These are phyloP conservation scores for Artemisia annua DNA, from an alignment of 129 eudicot species.

Conservation along the genomic window DNA sequence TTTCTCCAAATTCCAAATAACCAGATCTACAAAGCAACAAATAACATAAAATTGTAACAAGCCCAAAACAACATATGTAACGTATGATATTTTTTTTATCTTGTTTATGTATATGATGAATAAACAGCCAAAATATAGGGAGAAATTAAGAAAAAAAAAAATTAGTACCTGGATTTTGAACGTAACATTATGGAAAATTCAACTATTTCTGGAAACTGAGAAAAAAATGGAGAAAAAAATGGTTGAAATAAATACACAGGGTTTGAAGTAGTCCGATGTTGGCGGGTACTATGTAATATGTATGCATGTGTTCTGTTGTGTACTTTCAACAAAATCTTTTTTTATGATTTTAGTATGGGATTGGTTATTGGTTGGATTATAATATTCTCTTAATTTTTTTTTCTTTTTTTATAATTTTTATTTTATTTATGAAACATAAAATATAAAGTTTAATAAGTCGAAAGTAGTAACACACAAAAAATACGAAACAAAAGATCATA, in stretches of 20 bases:
- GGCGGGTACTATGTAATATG: conserved; percentile 59
- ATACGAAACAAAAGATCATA: no score
- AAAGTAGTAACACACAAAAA: no score
- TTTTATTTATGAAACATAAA: no score
- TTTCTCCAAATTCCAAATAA: conserved; percentile 47
- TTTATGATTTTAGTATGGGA: no score
- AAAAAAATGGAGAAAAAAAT: conserved; percentile 28
- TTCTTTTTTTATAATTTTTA: no score
- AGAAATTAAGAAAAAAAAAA: conserved; percentile 6
- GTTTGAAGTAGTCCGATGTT: conserved; percentile 55
- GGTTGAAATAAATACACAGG: conserved; percentile 28
- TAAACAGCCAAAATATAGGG: conserved; percentile 11
- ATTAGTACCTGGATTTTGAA: conserved; percentile 68
- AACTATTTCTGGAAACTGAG: conserved; percentile 47
- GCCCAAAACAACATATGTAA: conserved; percentile 12
- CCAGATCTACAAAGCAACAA: conserved; percentile 52
- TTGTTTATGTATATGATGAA: background rate
- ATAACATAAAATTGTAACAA: conserved; percentile 1
- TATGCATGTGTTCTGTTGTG: no score
- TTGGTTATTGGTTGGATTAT: no score
- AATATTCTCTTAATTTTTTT: no score
- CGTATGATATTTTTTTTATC: conserved; percentile 8
- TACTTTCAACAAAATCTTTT: no score
- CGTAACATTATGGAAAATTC: conserved; percentile 46
- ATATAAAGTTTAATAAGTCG: no score